Base-by-base conservation (phyloP, 805 yeast species). In the Yamadazyma nakazawae region DNA sequence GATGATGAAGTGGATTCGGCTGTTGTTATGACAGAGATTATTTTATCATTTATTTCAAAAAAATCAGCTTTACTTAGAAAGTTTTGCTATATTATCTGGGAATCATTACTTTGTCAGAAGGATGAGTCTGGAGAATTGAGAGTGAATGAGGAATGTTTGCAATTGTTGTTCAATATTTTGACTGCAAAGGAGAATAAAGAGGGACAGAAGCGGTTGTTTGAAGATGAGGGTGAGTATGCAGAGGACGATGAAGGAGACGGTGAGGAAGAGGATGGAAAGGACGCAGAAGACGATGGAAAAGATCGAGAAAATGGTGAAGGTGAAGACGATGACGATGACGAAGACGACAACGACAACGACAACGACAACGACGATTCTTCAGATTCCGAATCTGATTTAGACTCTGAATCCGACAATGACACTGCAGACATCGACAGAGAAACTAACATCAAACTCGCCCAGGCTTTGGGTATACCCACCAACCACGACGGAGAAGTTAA, bases 151-250 rank as follows among this genome's bases (percentile, higher is more conserved):
- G 64, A 60, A 14, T 59, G 73, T 41, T 66, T 72, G 47, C 52
- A 63, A 48, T 61, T 69, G 37, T 56, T 72, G 46, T 68, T 56
- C 47, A 64, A 68, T 44, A 68, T 71, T 7, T 61, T 72, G 49
- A 60, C 48, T 5, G 61, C 95, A 0, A 82, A 79, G 58, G 97
- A 91, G 63, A 88, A 86, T 61, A 80, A 82, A 51, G 82, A 84
- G 54, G 97, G 97, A 1, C 94, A 88, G 63, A 75, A 76, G 21
- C 77, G 78, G 39, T 66, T 92, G 56, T 91, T 91, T 59, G 88
- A 86, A 48, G 81, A 78, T 12, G 88, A 72, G 10, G 69, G 52
- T 9, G 73, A 67, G 10, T 43, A 28, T 7, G 46, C 21, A 14
- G 66, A 59, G 5, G 63, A 54, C 3, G 65, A 53, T 8, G 55